Conservation (phyloP, 495 filamentous ascomycete species). For the Hypoxylon lienhwacheense region DNA sequence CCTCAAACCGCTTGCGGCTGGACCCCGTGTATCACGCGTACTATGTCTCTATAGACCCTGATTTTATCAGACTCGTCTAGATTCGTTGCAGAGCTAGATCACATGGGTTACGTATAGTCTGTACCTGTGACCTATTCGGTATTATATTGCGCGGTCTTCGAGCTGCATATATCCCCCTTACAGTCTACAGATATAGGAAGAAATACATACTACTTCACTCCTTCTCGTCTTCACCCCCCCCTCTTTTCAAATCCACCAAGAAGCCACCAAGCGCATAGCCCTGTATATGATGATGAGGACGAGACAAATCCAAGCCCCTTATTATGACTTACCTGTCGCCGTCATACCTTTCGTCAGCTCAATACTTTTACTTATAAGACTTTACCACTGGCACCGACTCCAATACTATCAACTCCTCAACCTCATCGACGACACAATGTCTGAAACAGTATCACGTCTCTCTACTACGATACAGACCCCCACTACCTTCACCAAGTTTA, state of each 20-base stretch:
- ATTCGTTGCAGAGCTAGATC: conserved; percentile 11
- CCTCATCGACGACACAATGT: conserved; percentile 29
- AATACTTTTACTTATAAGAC: conserved; percentile 21
- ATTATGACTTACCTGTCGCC: conserved; percentile 31
- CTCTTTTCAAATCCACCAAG: conserved; percentile 5
- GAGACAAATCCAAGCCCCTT: conserved; percentile 11
- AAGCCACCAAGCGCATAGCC: conserved; percentile 4
- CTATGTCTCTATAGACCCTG: conserved; percentile 10
- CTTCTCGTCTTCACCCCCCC: conserved; percentile 8
- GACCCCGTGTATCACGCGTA: conserved; percentile 9
- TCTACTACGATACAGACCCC: conserved; percentile 10
- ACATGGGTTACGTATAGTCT: conserved; percentile 16
- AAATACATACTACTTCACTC: conserved; percentile 13
- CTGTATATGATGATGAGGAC: conserved; percentile 24
- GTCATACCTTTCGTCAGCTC: conserved; percentile 27
- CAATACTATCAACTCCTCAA: conserved; percentile 28
- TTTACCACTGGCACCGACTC: conserved; percentile 26
- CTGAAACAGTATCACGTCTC: conserved; percentile 19
- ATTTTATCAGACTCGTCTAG: conserved; percentile 8
- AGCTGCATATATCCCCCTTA: too few species aligned
- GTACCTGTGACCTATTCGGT: conserved; percentile 16
- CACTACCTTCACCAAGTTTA: conserved; percentile 45
- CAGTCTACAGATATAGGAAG: neutral
- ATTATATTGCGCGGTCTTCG: conserved; percentile 6
- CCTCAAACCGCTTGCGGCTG: conserved; percentile 28